Percentiles rank a stretch among this genome's conserved stretches.
Evolutionary conservation across 192 early-diverging fungal genomes (phyloP).

Genomic region (Phlyctochytrium planicorne): DNA sequence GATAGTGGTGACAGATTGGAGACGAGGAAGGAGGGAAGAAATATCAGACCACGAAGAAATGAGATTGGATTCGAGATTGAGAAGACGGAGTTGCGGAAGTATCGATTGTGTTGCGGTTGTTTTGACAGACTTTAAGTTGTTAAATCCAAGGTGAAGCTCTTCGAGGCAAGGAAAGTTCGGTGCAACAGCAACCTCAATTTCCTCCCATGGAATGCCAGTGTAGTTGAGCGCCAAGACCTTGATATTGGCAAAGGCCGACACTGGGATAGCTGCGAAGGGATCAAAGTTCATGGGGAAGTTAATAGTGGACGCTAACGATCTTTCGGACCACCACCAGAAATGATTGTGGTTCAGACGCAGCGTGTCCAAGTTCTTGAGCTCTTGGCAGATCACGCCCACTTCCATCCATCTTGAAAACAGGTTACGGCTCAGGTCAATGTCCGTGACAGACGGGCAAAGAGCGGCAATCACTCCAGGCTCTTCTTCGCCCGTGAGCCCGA

Average conservation of each 20-base stretch:
- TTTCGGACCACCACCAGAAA: slow-evolving; percentile 15
- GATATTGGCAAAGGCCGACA: slow-evolving; percentile 32
- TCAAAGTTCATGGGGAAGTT: too few relatives aligned
- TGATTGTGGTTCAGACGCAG: slow-evolving; percentile 43
- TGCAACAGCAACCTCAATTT: slow-evolving; percentile 25
- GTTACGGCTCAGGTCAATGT: slow-evolving; percentile 48
- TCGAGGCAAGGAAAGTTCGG: slow-evolving; percentile 28
- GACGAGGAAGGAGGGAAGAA: not conserved
- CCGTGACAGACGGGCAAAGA: slow-evolving; percentile 37
- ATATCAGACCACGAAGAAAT: slow-evolving; percentile 37
- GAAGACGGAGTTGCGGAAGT: slow-evolving; percentile 24
- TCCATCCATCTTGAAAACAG: slow-evolving; percentile 34
- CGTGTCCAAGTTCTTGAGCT: slow-evolving; percentile 31
- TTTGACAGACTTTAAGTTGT: slow-evolving; percentile 16
- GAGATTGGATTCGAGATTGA: slow-evolving; percentile 42
- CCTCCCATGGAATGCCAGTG: slow-evolving; percentile 35
- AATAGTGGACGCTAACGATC: too few relatives aligned
- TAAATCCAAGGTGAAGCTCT: slow-evolving; percentile 46
- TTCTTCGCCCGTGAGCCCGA: not conserved
- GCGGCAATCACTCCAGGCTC: not conserved
- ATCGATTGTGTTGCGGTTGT: not conserved
- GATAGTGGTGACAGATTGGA: slow-evolving; percentile 26
- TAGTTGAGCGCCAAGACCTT: slow-evolving; percentile 33
- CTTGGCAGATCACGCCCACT: slow-evolving; percentile 34
- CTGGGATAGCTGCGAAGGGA: too few relatives aligned